Base-by-base conservation (phyloP, 495 filamentous ascomycete species). In the Neurospora sp. region DNA sequence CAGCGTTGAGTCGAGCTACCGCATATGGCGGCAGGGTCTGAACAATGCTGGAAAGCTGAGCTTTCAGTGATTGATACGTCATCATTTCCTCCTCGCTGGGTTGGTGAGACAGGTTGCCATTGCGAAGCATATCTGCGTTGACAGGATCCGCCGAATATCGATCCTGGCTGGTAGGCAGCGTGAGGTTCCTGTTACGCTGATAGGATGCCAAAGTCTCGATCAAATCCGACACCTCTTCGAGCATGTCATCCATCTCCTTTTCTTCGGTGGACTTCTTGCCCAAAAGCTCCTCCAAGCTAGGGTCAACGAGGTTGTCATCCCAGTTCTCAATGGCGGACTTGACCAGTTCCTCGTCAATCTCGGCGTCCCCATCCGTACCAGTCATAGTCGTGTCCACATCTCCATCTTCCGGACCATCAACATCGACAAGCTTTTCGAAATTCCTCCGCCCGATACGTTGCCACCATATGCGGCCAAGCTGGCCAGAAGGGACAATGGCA, bases 391-490 rank as follows among this genome's bases (percentile, higher is more conserved):
- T 39, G 3, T 80, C 78, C 9, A 80, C 82, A 0, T 72, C 71
- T 4, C 79, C 79, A n/a, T 85, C 83, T 39, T 84, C 84, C 9
- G 74, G 37, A 10, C 75, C 78, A 38, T 87, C 80, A 20, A 71
- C 72, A 6, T 86, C 84, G 42, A 85, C 77, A 40, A 85, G 74
- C 44, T 78, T 84, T 69, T 87, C 80, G 39, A 86, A 85, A 73
- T 87, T 82, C 72, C 87, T 88, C 73, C 89, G 85, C 37, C 94
- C 94, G 45, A 89, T 81, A 73, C 89, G 89, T 72, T 89, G 88
- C 94, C 94, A 98, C 94, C 94, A 98, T n/a, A 97, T 83, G 53
- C 88, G 83, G 71, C 91, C 89, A 71, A 93, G 90, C 37, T 88
- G 83, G 73, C 92, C 90, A 14, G 86, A 87, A 42, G 94, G 88